Evolutionary conservation across 257 asterid species (phyloP).

Genomic region (Ballota nigra): DNA sequence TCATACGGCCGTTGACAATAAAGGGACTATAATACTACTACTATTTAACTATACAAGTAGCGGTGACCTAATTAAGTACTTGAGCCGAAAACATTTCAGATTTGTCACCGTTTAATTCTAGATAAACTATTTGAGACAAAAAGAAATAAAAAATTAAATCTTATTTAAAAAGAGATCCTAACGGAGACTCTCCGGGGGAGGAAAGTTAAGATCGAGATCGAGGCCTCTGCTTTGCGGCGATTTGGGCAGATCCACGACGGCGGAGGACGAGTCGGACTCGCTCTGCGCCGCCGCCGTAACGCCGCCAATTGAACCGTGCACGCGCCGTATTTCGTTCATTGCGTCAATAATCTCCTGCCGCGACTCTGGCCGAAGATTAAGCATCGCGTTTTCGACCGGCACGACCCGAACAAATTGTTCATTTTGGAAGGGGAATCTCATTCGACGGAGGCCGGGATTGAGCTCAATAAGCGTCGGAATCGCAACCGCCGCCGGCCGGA

Average conservation of each 20-base stretch:
- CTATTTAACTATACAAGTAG: conserved; percentile 9
- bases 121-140: neutral
- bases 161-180: neutral
- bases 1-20: conserved; percentile 12
- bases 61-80: too few species aligned
- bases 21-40: neutral
- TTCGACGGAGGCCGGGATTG: neutral
- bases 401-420: neutral
- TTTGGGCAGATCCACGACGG: conserved; percentile 33
- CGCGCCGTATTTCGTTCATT: conserved; percentile 24
- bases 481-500: conserved; percentile 12
- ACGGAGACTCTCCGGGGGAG: conserved; percentile 41
- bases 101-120: neutral
- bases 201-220: conserved; percentile 45
- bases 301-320: conserved; percentile 22
- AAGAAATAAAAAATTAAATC: neutral
- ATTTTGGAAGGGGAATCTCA: conserved; percentile 29
- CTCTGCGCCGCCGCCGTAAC: conserved; percentile 24
- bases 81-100: neutral
- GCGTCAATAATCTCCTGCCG: conserved; percentile 34
- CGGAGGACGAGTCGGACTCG: conserved; percentile 46
- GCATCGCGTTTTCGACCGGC: conserved; percentile 24
- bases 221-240: conserved; percentile 16
- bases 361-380: conserved; percentile 34
- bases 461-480: neutral